Percentiles rank a stretch among this genome's conserved stretches.
Conservation (phyloP, 164 flowering plant genomes). For the Warburgia ugandensis region DNA sequence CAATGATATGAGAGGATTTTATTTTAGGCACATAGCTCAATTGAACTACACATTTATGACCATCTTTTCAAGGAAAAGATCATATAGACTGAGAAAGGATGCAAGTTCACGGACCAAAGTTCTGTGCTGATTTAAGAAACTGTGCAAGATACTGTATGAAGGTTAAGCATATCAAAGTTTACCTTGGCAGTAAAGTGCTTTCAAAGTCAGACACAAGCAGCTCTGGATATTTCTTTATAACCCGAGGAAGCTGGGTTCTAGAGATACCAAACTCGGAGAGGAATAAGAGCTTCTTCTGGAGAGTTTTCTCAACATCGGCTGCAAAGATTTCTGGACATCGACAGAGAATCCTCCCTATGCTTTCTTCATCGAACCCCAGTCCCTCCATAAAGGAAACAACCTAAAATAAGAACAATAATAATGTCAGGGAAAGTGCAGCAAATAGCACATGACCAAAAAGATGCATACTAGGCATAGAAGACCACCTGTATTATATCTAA, state of each 20-base stretch:
- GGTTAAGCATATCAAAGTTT: constrained; percentile 8
- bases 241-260: constrained; percentile 42
- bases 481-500: too few relatives aligned
- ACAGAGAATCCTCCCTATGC: constrained; percentile 38
- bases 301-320: constrained; percentile 53
- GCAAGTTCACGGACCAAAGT: not conserved
- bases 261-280: constrained; percentile 52
- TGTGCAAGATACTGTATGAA: not conserved
- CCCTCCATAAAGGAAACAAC: constrained; percentile 62
- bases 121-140: not conserved
- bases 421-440: not conserved
- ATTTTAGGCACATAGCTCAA: too few relatives aligned
- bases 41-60: too few relatives aligned
- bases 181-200: constrained; percentile 65
- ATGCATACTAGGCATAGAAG: not conserved
- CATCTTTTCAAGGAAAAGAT: too few relatives aligned
- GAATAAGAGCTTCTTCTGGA: constrained; percentile 57
- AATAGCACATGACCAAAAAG: not conserved
- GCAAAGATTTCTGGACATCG: constrained; percentile 90
- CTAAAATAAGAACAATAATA: constrained; percentile 26
- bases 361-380: constrained; percentile 58
- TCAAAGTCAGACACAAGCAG: constrained; percentile 60
- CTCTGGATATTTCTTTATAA: constrained; percentile 81
- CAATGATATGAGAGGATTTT: too few relatives aligned
- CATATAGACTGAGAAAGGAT: not conserved